Percentiles rank a stretch among this genome's conserved stretches.
Conservation (phyloP, 2,329 filamentous ascomycete genomes). For the Chaetomiaceae sp. region DNA sequence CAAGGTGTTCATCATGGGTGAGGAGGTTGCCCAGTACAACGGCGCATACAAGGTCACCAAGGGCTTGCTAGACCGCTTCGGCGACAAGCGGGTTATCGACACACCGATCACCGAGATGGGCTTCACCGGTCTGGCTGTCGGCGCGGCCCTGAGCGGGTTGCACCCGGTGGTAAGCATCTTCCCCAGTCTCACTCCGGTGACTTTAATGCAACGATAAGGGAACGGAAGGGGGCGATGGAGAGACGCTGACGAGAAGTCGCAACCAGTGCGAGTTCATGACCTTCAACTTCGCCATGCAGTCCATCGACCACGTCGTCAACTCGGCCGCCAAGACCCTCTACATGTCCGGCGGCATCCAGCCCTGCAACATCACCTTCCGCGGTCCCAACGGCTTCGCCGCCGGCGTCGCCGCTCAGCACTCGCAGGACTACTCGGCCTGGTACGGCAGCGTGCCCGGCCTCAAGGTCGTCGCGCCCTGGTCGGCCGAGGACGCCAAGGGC, state of each 20-base stretch:
- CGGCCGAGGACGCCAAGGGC: conserved; percentile 96
- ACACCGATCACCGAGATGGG: conserved; percentile 97
- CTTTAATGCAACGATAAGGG: background rate
- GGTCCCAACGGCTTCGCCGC: conserved; percentile 96
- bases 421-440: conserved; percentile 97
- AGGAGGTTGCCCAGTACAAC: conserved; percentile 99
- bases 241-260: conserved; percentile 3
- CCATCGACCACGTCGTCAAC: conserved; percentile 99
- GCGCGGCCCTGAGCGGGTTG: conserved; percentile 88
- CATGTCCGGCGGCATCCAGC: conserved; percentile 99
- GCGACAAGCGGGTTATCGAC: conserved; percentile 95
- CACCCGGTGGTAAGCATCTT: conserved; percentile 76
- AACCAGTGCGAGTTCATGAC: conserved; percentile 97
- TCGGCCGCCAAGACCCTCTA: conserved; percentile 98
- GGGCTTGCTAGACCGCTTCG: conserved; percentile 93
- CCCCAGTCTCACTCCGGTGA: background rate
- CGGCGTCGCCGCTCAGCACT: conserved; percentile 96
- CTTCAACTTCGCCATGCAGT: conserved; percentile 99
- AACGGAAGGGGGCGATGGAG: background rate
- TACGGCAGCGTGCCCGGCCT: conserved; percentile 96
- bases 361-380: conserved; percentile 99
- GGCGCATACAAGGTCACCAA: conserved; percentile 99
- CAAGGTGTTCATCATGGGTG: conserved; percentile 93
- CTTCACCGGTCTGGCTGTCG: conserved; percentile 88
- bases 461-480: conserved; percentile 96